These are phyloP conservation scores for Xylaria scruposa DNA, from an alignment of 495 filamentous ascomycete genomes.

Conservation along the genomic window DNA sequence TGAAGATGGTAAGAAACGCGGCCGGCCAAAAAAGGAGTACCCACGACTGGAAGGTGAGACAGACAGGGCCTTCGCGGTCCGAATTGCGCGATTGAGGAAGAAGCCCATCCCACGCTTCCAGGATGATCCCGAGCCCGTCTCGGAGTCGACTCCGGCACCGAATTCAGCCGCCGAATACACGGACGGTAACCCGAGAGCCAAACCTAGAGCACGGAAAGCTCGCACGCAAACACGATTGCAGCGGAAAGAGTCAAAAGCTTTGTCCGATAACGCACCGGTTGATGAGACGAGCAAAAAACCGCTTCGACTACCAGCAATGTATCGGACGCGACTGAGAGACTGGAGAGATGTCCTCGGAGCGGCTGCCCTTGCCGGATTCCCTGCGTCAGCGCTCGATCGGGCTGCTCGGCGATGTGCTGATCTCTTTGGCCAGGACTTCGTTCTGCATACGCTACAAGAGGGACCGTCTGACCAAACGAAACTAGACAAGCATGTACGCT, in stretches of 20 bases:
- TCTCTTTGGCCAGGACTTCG: constrained; percentile 71
- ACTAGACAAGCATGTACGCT: constrained; percentile 31
- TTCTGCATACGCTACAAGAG: constrained; percentile 63
- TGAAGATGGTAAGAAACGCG: constrained; percentile 29
- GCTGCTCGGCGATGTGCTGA: constrained; percentile 71
- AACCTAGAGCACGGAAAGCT: not conserved
- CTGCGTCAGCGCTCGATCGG: constrained; percentile 64
- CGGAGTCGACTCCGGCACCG: constrained; percentile 14
- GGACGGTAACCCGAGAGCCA: not conserved
- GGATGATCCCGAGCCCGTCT: constrained; percentile 20
- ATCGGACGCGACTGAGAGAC: constrained; percentile 62
- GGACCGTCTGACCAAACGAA: constrained; percentile 32
- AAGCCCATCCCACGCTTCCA: constrained; percentile 32
- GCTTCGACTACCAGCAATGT: not conserved
- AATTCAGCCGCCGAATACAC: constrained; percentile 3
- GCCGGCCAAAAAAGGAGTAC: constrained; percentile 47
- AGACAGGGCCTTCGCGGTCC: constrained; percentile 47
- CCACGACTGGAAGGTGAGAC: constrained; percentile 51
- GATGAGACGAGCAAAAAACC: not conserved
- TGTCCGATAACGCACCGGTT: not conserved
- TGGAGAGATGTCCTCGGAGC: constrained; percentile 83
- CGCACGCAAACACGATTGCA: not conserved
- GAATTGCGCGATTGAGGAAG: constrained; percentile 46
- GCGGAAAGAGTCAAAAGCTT: not conserved
- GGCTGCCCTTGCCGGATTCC: constrained; percentile 73